phyloP scores from a whole-genome alignment of 345 rosid genomes.

The Salix arbutifolia region DNA sequence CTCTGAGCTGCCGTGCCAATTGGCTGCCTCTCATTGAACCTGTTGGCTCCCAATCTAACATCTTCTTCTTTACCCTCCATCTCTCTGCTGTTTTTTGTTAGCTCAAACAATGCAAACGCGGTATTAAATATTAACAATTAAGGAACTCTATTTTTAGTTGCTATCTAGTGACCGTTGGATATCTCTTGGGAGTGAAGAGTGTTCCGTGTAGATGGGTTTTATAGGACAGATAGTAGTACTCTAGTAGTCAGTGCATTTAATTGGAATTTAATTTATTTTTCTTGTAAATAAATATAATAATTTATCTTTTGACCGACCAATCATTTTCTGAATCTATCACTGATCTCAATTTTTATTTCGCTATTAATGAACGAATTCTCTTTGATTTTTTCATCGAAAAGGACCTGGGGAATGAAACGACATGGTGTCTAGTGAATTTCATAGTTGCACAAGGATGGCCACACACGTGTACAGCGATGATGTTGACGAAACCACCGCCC shows the following conservation, averaged over 20 bases:
- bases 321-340: constrained; percentile 3
- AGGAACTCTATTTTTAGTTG: background rate
- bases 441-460: constrained; percentile 24
- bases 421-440: background rate
- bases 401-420: background rate
- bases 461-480: background rate
- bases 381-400: background rate
- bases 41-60: constrained; percentile 26
- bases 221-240: constrained; percentile 21
- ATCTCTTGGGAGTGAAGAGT: background rate
- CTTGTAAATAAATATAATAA: background rate
- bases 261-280: constrained; percentile 2
- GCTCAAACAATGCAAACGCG: background rate
- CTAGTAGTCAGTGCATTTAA: background rate
- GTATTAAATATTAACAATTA: background rate
- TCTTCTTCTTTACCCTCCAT: constrained; percentile 28
- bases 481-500: constrained; percentile 36
- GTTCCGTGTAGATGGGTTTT: background rate
- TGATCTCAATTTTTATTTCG: background rate
- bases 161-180: background rate
- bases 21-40: constrained; percentile 18
- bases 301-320: constrained; percentile 31
- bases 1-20: constrained; percentile 22
- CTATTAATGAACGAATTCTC: background rate
- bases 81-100: background rate